phyloP scores from a whole-genome alignment of 495 filamentous ascomycete genomes.

The Penicillium soppii region DNA sequence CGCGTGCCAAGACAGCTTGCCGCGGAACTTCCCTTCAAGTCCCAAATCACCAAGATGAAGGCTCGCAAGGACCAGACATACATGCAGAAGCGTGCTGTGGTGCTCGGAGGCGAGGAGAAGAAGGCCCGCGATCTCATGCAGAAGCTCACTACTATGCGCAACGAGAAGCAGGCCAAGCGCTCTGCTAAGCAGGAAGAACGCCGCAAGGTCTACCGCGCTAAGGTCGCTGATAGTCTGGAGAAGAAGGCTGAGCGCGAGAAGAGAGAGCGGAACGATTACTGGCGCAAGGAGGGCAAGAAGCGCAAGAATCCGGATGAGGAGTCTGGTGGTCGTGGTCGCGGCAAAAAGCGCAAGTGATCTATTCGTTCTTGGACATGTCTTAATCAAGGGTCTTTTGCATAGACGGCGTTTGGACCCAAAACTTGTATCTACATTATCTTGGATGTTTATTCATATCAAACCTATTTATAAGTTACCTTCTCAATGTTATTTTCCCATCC shows the following conservation, averaged over 20 bases:
- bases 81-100: slow-evolving; percentile 89
- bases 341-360: slow-evolving; percentile 62
- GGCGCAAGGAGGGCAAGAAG: slow-evolving; percentile 94
- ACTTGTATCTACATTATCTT: slow-evolving; percentile 11
- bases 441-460: slow-evolving; percentile 1
- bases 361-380: slow-evolving; percentile 21
- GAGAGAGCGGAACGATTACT: slow-evolving; percentile 89
- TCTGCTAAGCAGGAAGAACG: slow-evolving; percentile 81
- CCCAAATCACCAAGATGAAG: slow-evolving; percentile 81
- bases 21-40: slow-evolving; percentile 86
- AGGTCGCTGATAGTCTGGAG: slow-evolving; percentile 75
- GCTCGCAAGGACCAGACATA: slow-evolving; percentile 81
- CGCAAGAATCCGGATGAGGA: slow-evolving; percentile 62
- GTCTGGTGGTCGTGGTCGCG: slow-evolving; percentile 64
- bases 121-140: slow-evolving; percentile 87
- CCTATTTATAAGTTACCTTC: neutral
- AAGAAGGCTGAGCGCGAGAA: slow-evolving; percentile 81
- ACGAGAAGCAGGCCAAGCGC: slow-evolving; percentile 84
- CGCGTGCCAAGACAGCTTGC: slow-evolving; percentile 82
- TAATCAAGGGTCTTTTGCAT: slow-evolving; percentile 21
- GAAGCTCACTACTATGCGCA: slow-evolving; percentile 86
- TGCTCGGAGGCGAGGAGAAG: slow-evolving; percentile 81
- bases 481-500: too few relatives aligned
- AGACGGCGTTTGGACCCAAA: slow-evolving; percentile 29
- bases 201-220: slow-evolving; percentile 71